Percentiles rank a stretch among this genome's conserved stretches.
phyloP scores from a whole-genome alignment of 2,329 filamentous ascomycete genomes.

The Teratosphaeria nubilosa region DNA sequence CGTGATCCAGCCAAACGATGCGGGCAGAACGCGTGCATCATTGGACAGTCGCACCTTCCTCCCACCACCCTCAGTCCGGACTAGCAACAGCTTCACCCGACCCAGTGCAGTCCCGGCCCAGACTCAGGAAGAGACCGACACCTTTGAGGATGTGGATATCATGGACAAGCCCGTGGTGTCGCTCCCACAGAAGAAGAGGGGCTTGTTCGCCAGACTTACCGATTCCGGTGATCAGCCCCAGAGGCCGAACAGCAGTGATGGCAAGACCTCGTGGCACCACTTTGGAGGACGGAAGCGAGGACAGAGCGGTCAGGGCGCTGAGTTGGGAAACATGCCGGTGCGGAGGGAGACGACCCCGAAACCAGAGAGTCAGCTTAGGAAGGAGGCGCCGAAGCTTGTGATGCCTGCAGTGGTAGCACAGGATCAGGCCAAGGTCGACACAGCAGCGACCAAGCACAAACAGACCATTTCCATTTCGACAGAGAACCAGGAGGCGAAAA shows the following conservation, averaged over 20 bases:
- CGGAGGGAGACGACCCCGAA: conserved; percentile 11
- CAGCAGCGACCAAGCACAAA: not conserved
- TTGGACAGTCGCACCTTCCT: conserved; percentile 57
- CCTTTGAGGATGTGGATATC: conserved; percentile 83
- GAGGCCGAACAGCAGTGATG: conserved; percentile 9
- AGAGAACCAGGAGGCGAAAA: not conserved
- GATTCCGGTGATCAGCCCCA: conserved; percentile 8
- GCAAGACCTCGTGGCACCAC: conserved; percentile 37
- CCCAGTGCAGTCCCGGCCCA: conserved; percentile 22
- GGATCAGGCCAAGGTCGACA: not conserved
- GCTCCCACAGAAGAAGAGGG: conserved; percentile 55
- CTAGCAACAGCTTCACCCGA: conserved; percentile 22
- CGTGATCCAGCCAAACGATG: conserved; percentile 48
- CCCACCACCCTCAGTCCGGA: conserved; percentile 32
- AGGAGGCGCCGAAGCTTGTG: conserved; percentile 2
- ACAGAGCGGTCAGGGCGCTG: conserved; percentile 59
- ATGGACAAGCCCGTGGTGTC: conserved; percentile 50
- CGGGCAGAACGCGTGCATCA: conserved; percentile 56
- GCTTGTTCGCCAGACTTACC: conserved; percentile 49
- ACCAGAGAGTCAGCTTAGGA: conserved; percentile 14
- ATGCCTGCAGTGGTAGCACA: not conserved
- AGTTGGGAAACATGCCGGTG: conserved; percentile 52
- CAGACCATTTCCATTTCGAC: not conserved
- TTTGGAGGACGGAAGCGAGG: conserved; percentile 63
- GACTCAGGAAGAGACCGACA: conserved; percentile 39